Evolutionary conservation across 768 basidiomycete species (phyloP).

Genomic region (Lenzites betulinus): DNA sequence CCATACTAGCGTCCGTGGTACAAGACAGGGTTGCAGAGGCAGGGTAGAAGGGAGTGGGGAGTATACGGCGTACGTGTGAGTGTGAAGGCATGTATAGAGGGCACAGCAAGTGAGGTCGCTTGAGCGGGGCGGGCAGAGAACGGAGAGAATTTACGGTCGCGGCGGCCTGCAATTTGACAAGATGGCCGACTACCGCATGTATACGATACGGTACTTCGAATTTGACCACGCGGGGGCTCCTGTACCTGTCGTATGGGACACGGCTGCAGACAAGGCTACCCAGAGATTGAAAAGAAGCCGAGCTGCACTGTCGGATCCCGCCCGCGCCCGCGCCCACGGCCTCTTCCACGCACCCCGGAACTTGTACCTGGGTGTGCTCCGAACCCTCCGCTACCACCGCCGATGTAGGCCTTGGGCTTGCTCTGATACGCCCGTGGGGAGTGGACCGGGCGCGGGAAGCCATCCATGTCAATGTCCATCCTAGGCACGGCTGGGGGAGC

Average conservation of each 20-base stretch:
- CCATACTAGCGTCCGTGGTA: too few species aligned
- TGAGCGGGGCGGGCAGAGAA: too few species aligned
- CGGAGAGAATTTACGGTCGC: too few species aligned
- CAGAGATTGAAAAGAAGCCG: neutral
- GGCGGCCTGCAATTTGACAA: too few species aligned
- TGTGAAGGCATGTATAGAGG: neutral
- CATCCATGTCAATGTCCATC: constrained; percentile 1
- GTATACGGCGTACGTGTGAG: neutral
- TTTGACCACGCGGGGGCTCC: too few species aligned
- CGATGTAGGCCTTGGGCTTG: neutral
- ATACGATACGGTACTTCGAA: neutral
- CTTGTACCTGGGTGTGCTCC: neutral
- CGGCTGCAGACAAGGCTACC: neutral
- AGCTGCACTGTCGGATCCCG: neutral
- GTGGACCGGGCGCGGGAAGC: neutral
- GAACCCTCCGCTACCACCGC: neutral
- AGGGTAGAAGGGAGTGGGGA: too few species aligned
- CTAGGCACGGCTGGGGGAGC: neutral
- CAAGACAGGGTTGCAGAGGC: too few species aligned
- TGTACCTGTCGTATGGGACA: too few species aligned
- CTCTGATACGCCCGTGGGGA: neutral
- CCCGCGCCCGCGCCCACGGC: constrained; percentile 10
- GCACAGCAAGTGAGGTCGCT: neutral
- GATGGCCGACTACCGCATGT: too few species aligned
- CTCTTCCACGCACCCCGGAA: neutral